Percentiles rank a stretch among this genome's conserved stretches.
These are phyloP conservation scores for Cryptosporidium ubiquitum DNA, from an alignment of 169 alveolate genomes.

Conservation along the genomic window DNA sequence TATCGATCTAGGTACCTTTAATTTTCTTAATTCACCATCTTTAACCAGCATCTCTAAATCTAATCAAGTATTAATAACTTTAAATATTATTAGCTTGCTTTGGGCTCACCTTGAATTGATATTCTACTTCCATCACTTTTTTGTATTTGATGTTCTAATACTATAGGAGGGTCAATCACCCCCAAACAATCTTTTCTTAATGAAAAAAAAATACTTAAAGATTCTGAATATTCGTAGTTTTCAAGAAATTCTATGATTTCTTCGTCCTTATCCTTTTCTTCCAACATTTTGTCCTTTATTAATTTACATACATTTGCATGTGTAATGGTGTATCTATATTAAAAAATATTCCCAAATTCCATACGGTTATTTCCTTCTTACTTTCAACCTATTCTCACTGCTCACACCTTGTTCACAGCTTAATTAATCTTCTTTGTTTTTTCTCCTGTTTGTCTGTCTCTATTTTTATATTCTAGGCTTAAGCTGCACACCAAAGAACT, in stretches of 20 bases:
- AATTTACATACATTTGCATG: too few species aligned
- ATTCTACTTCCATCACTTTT: slow-evolving; percentile 6
- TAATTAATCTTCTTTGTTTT: too few species aligned
- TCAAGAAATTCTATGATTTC: slow-evolving; percentile 17
- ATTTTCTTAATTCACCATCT: slow-evolving; percentile 38
- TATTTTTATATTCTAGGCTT: too few species aligned
- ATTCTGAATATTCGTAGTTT: background rate
- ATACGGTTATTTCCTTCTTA: too few species aligned
- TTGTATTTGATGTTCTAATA: slow-evolving; percentile 55
- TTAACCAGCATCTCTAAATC: slow-evolving; percentile 62
- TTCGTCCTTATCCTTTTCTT: background rate
- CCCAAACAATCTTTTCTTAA: slow-evolving; percentile 36
- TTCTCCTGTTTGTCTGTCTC: too few species aligned
- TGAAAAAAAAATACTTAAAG: slow-evolving; percentile 9
- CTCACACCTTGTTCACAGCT: too few species aligned
- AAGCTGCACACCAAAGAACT: too few species aligned
- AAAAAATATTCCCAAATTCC: too few species aligned
- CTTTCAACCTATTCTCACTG: too few species aligned
- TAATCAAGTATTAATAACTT: background rate
- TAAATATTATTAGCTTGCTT: background rate
- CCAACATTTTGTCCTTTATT: background rate
- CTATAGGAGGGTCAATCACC: slow-evolving; percentile 53
- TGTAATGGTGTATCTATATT: too few species aligned
- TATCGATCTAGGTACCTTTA: slow-evolving; percentile 38
- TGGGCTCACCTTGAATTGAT: slow-evolving; percentile 33